These are phyloP conservation scores for Suillus decipiens DNA, from an alignment of 768 basidiomycete genomes.

Conservation along the genomic window DNA sequence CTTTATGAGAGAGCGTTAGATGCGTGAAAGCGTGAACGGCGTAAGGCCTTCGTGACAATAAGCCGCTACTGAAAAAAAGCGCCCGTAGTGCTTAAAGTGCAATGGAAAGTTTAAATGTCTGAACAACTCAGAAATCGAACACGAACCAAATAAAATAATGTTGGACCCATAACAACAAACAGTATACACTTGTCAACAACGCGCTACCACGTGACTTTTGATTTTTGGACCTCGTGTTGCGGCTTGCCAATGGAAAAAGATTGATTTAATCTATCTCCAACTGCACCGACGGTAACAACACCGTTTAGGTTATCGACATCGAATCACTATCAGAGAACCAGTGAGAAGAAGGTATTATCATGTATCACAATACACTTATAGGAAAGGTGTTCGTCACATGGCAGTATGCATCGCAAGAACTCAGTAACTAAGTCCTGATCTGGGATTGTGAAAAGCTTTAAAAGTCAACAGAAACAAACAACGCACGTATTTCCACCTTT, in stretches of 20 bases:
- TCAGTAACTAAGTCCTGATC: too few species aligned
- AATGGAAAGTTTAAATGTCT: slow-evolving; percentile 11
- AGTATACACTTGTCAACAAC: slow-evolving; percentile 16
- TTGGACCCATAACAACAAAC: slow-evolving; percentile 26
- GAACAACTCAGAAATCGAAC: slow-evolving; percentile 15
- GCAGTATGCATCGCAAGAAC: too few species aligned
- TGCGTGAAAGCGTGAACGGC: slow-evolving; percentile 35
- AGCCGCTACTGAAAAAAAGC: slow-evolving; percentile 23
- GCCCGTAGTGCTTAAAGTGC: slow-evolving; percentile 24
- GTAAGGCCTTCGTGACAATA: slow-evolving; percentile 40
- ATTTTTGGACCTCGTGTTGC: slow-evolving; percentile 17
- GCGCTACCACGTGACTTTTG: slow-evolving; percentile 24
- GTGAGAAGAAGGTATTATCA: too few species aligned
- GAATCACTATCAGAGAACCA: too few species aligned
- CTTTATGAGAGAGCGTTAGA: slow-evolving; percentile 23
- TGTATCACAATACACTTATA: too few species aligned
- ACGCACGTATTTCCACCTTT: neutral
- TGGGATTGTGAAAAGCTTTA: too few species aligned
- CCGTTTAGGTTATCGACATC: too few species aligned
- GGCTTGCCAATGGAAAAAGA: neutral
- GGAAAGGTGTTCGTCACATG: too few species aligned
- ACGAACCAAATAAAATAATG: slow-evolving; percentile 24
- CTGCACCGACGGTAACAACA: neutral
- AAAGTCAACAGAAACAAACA: slow-evolving; percentile 9
- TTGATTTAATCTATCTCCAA: neutral